Evolutionary conservation across 306 rosid species (phyloP), one percentile per base, ranked within the genome.

Genomic region (Vigna hirtella): DNA sequence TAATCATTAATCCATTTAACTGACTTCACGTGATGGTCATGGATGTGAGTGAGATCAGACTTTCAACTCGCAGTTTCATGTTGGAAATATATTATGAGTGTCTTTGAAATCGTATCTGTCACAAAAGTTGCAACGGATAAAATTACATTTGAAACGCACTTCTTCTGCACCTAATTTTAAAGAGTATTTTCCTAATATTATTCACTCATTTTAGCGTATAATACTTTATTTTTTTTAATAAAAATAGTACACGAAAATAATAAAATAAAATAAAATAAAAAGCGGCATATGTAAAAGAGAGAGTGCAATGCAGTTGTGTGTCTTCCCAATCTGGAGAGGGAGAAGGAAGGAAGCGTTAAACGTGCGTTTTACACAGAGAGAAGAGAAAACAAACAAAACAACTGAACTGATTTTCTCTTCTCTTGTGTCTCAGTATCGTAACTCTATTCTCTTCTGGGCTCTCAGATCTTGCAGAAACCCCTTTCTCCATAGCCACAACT

Each of bases 401-500:
- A 49, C 16, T 45, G 12, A 62, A 62, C 6, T 62, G 22, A 62
- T 30, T 32, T 18, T 30, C 22, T 30, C 67, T 61, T 61, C 67
- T 28, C 9, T 24, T 4, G 15, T 45, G 50, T 45, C 50, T 57
- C 15, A 15, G 3, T 16, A 7, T 34, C 47, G 6, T 18, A 6
- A 18, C 17, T 72, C 70, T 75, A 87, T 17, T 74, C 58, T 59
- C 61, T 69, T 51, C 20, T 73, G 70, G 78, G 38, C 76, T 84
- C 81, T 78, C 90, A 80, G 92, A 93, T 93, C 98, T 89, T 82
- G 82, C 64, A 67, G 36, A 79, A 82, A 74, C 84, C 88, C 83
- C 83, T 47, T 59, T 5, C 20, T 17, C n/a, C 48, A 34, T 16
- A 16, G 16, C 13, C 10, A 24, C 7, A 34, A n/a, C 61, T 45